Evolutionary conservation across 2,329 filamentous ascomycete genomes (phyloP), one percentile per base, ranked within the genome.

Genomic region (Ophiostoma perfectum): DNA sequence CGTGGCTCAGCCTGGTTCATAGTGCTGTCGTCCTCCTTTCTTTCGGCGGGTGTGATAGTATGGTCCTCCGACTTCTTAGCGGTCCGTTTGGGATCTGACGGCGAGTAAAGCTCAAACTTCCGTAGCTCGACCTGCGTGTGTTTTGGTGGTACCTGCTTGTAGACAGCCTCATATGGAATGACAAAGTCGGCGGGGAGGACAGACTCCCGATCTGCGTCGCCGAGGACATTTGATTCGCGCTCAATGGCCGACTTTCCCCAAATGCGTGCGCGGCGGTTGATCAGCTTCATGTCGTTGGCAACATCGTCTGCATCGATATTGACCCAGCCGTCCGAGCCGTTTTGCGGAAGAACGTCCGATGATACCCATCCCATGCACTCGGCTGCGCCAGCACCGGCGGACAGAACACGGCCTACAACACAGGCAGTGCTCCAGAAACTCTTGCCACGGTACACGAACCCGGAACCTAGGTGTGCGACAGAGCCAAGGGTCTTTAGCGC

Each of bases 331-430:
- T 87, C 83, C 6, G 76, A 66, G 7, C 42, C n/a, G 14, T 18
- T 58, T 12, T 44, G 49, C 0, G 87, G 87, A 1, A 82, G 73
- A 18, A 89, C 80, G 67, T 87, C 83, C 42, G 84, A 87, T 11
- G 86, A 88, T 67, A 90, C 80, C 88, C 88, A 89, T 66, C 87
- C 87, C 85, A 90, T 86, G 74, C 87, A 87, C 74, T 90, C 87
- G 0, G 82, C 82, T 16, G 86, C 83, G 2, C 86, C 86, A 67
- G 82, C 82, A 7, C 85, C 84, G 41, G 86, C 87, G 42, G 87
- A 87, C 45, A 90, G 78, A 3, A 90, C 86, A 41, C 86, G 83
- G 3, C 87, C 88, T 9, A 90, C 83, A 58, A 90, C 81, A 74
- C 87, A 89, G 12, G 83, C 81, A 1, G 85, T 88, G 76, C 87